Evolutionary conservation across 192 early-diverging fungal genomes (phyloP), one percentile per base, ranked within the genome.

Genomic region (Rhizoclosmatium sp.): DNA sequence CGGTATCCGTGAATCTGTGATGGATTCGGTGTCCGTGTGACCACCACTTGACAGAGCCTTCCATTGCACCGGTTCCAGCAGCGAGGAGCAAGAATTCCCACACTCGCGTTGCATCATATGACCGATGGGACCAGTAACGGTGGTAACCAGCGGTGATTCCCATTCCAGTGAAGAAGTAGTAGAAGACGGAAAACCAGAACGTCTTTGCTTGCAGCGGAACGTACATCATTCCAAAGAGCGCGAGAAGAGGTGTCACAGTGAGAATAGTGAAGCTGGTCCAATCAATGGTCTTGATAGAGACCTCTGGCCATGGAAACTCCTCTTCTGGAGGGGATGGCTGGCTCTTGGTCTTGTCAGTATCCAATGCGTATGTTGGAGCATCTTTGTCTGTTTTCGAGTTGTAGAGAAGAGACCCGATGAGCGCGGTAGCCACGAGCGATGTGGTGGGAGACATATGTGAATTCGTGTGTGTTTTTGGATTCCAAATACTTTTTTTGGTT

Each of bases 81-180:
- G 58, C 64, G 19, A 76, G 47, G 16, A 76, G 47, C 49, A 67
- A 85, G 49, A 79, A 56, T 67, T 84, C 78, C 66, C 82, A 82
- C 10, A 84, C 76, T 7, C 65, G 56, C 16, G 78, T 23, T 12
- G 88, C 88, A 14, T 88, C 85, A 67, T 83, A 89, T 4, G 87
- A 82, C 4, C 84, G 80, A 64, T 89, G 88, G 19, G 80, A 76
- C 88, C 88, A 89, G 65, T 82, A 80, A 3, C 88, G 83, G 78
- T 89, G 88, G 77, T 89, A 88, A 14, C 88, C 88, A 71, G 94
- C 97, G 16, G 88, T 89, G 76, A 89, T 89, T 56, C 87, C 95
- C 44, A 96, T 81, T 0, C 94, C 95, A 12, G 94, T 95, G 51
- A 91, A 71, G 69, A 90, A 90, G 78, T 95, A 95, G 75, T 90